These are phyloP conservation scores for Tricladium varicosporioides DNA, from an alignment of 2,329 filamentous ascomycete genomes.

Conservation along the genomic window DNA sequence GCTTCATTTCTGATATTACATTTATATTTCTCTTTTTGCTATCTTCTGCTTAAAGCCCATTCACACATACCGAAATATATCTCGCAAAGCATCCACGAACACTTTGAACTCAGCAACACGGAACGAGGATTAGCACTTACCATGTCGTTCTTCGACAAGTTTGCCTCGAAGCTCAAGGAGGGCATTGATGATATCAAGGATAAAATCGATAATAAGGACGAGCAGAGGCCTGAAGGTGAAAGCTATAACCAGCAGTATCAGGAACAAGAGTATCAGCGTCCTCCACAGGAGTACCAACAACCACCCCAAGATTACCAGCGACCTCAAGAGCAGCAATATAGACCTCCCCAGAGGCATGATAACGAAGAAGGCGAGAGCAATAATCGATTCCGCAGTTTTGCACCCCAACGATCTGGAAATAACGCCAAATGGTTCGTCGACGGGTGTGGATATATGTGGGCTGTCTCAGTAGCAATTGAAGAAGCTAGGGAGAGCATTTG, in stretches of 20 bases:
- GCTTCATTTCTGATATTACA: no score
- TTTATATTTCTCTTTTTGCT: no score
- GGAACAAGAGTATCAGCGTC: background rate
- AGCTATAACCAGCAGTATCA: background rate
- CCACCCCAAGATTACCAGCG: no score
- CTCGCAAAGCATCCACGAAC: no score
- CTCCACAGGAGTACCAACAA: background rate
- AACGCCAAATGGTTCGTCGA: slow-evolving; percentile 86
- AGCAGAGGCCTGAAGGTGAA: slow-evolving; percentile 1
- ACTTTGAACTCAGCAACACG: background rate
- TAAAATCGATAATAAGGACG: background rate
- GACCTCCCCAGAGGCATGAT: background rate
- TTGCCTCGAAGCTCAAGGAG: slow-evolving; percentile 8
- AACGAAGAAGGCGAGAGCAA: slow-evolving; percentile 34
- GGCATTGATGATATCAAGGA: slow-evolving; percentile 1
- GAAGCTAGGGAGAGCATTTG: slow-evolving; percentile 71
- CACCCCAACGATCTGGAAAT: slow-evolving; percentile 68
- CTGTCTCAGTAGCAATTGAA: slow-evolving; percentile 76
- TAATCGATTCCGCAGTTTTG: slow-evolving; percentile 67
- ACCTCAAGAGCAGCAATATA: background rate
- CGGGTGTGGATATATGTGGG: slow-evolving; percentile 81
- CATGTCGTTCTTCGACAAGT: slow-evolving; percentile 11
- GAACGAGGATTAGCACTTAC: background rate
- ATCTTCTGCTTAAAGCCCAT: no score
- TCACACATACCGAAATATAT: background rate